These are phyloP conservation scores for Umbelopsis isabellina DNA, from an alignment of 192 early-diverging fungal genomes.

Conservation along the genomic window DNA sequence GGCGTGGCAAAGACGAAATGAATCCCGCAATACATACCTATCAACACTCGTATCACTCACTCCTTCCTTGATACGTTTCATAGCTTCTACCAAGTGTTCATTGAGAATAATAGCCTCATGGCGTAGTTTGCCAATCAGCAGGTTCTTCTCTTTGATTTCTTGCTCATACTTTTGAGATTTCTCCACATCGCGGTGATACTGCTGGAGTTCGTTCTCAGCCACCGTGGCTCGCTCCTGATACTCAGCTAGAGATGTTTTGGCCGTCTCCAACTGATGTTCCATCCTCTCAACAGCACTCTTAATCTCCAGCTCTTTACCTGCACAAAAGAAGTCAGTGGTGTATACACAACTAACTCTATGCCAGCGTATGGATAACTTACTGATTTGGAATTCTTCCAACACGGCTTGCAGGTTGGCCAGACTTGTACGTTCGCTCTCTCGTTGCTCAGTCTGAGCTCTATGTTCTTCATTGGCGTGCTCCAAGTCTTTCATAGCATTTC, in stretches of 20 bases:
- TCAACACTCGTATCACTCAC: slow-evolving; percentile 81
- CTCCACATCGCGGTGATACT: slow-evolving; percentile 53
- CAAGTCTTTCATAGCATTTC: slow-evolving; percentile 41
- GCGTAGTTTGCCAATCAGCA: slow-evolving; percentile 76
- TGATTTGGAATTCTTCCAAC: slow-evolving; percentile 85
- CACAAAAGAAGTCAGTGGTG: not conserved
- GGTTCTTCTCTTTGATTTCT: slow-evolving; percentile 73
- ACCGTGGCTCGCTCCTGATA: slow-evolving; percentile 54
- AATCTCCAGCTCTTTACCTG: slow-evolving; percentile 60
- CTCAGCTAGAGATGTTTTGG: slow-evolving; percentile 53
- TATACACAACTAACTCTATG: not conserved
- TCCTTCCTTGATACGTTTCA: slow-evolving; percentile 82
- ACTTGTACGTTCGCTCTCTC: slow-evolving; percentile 61
- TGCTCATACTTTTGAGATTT: slow-evolving; percentile 58
- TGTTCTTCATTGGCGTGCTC: slow-evolving; percentile 52
- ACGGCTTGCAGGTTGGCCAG: slow-evolving; percentile 83
- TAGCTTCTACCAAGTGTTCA: slow-evolving; percentile 89
- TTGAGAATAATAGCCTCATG: slow-evolving; percentile 86
- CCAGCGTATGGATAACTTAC: slow-evolving; percentile 41
- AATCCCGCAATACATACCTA: slow-evolving; percentile 43
- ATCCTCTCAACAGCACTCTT: slow-evolving; percentile 62
- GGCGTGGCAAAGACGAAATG: too few relatives aligned
- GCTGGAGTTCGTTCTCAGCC: slow-evolving; percentile 66
- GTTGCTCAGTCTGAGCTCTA: slow-evolving; percentile 49
- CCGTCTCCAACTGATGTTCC: slow-evolving; percentile 45